These are phyloP conservation scores for Pythium oligandrum DNA, from an alignment of 352 stramenopile species.

Conservation along the genomic window DNA sequence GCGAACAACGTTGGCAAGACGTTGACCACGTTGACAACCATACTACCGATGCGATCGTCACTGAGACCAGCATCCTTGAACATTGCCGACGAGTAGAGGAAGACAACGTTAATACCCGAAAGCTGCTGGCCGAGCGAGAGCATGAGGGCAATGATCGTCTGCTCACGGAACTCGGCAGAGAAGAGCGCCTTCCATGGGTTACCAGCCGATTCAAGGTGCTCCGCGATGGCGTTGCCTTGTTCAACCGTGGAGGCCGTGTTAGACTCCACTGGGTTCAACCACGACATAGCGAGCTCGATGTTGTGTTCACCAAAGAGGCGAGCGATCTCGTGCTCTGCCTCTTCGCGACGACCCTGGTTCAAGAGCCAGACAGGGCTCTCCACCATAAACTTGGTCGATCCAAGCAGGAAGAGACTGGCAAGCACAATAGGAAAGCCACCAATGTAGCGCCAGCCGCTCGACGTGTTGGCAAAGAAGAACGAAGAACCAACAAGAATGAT, in stretches of 20 bases:
- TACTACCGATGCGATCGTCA: too few species aligned
- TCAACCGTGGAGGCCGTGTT: neutral
- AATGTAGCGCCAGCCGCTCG: constrained; percentile 48
- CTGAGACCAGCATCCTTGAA: too few species aligned
- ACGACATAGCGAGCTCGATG: constrained; percentile 17
- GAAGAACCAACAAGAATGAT: constrained; percentile 39
- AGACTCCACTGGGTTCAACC: constrained; percentile 7
- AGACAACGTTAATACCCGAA: too few species aligned
- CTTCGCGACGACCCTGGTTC: constrained; percentile 17
- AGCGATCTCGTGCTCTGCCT: constrained; percentile 20
- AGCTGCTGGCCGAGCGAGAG: too few species aligned
- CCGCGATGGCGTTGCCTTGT: neutral
- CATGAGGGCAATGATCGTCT: too few species aligned
- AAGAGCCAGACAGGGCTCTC: constrained; percentile 29
- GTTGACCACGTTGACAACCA: too few species aligned
- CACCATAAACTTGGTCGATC: constrained; percentile 19
- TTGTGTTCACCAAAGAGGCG: constrained; percentile 21
- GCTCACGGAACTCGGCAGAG: too few species aligned
- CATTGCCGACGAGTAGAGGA: too few species aligned
- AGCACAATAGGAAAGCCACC: constrained; percentile 39
- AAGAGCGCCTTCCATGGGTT: too few species aligned
- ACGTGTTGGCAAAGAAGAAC: constrained; percentile 48
- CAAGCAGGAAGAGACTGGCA: constrained; percentile 37
- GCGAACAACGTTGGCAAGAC: too few species aligned
- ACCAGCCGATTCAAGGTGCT: neutral